Evolutionary conservation across 441 rosid species (phyloP).

Genomic region (Erodium texanum): DNA sequence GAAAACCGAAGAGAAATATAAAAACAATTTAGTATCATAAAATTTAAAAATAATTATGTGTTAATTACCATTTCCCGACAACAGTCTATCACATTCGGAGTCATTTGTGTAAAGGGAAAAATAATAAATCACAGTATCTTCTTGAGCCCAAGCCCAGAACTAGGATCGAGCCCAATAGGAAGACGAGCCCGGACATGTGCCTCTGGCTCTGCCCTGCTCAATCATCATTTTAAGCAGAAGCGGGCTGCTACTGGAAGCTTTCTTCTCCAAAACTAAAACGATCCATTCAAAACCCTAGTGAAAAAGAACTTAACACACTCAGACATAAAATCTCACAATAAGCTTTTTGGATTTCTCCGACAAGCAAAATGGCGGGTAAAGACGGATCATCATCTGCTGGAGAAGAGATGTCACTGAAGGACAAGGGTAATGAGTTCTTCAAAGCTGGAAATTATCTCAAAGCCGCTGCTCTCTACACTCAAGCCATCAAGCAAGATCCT

Average conservation of each 20-base stretch:
- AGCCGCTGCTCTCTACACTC: constrained; percentile 97
- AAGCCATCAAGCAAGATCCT: constrained; percentile 90
- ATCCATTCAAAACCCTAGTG: not conserved
- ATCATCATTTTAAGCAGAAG: not conserved
- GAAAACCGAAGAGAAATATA: too few species aligned
- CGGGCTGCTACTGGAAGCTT: not conserved
- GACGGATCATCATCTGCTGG: constrained; percentile 20
- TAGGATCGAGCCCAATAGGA: not conserved
- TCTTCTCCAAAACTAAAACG: not conserved
- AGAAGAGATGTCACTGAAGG: constrained; percentile 54
- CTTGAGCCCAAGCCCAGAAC: not conserved
- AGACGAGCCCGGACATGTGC: not conserved
- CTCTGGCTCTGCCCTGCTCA: not conserved
- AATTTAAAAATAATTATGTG: too few species aligned
- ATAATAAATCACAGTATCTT: too few species aligned
- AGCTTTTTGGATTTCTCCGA: not conserved
- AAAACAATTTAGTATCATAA: too few species aligned
- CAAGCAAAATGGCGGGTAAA: not conserved
- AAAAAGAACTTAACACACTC: not conserved
- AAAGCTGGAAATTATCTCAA: constrained; percentile 88
- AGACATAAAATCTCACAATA: not conserved
- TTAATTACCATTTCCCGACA: too few species aligned
- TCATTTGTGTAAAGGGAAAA: too few species aligned
- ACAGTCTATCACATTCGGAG: too few species aligned
- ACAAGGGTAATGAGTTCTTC: constrained; percentile 85